Evolutionary conservation across 495 filamentous ascomycete species (phyloP).

Genomic region (Pyronema domesticum): DNA sequence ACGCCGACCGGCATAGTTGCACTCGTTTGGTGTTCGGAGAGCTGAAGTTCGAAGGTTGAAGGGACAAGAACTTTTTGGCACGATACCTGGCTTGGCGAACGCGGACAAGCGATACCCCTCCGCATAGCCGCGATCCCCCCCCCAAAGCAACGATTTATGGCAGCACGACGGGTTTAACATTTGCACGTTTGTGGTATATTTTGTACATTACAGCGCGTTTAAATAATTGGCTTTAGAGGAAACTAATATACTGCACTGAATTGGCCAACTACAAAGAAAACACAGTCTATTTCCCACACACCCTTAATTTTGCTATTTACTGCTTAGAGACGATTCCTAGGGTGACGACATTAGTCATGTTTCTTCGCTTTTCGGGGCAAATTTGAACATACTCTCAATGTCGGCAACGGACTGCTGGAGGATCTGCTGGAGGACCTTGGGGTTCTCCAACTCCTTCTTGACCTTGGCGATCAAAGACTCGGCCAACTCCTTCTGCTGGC

Average conservation of each 20-base stretch:
- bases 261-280: constrained; percentile 2
- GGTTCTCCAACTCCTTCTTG: constrained; percentile 93
- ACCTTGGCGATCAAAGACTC: constrained; percentile 88
- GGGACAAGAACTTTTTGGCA: background rate
- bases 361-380: background rate
- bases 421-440: constrained; percentile 84
- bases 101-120: background rate
- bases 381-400: constrained; percentile 68
- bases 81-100: background rate
- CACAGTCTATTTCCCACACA: background rate
- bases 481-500: constrained; percentile 90
- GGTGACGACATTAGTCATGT: background rate
- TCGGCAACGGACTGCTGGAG: constrained; percentile 87
- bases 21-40: constrained; percentile 4
- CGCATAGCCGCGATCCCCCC: background rate
- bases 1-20: constrained; percentile 13
- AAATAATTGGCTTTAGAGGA: background rate
- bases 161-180: background rate
- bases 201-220: background rate
- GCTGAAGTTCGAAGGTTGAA: constrained; percentile 1
- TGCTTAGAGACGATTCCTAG: constrained; percentile 11
- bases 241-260: constrained; percentile 3
- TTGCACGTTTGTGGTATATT: background rate
- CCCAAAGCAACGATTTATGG: background rate
- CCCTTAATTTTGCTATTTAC: constrained; percentile 1